phyloP scores from a whole-genome alignment of 1,139 yeast genomes.

The Hansenula sp. region DNA sequence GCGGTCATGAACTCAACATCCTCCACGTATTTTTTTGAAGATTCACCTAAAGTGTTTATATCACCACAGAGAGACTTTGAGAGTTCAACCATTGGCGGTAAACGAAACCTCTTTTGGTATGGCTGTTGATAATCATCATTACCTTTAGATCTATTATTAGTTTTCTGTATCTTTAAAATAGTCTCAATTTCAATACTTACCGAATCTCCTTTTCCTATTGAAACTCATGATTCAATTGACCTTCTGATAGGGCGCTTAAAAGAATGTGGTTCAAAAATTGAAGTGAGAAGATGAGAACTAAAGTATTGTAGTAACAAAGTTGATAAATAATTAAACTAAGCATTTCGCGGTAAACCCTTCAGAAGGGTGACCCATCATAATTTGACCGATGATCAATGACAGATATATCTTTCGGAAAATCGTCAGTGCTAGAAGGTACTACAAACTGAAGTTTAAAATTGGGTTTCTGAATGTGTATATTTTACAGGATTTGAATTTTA shows the following conservation, averaged over 20 bases:
- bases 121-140: conserved; percentile 15
- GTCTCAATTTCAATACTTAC: conserved; percentile 9
- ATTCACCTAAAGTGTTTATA: conserved; percentile 64
- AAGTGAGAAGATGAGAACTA: too few species aligned
- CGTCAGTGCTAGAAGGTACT: too few species aligned
- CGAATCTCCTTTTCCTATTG: conserved; percentile 22
- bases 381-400: too few species aligned
- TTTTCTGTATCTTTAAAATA: not conserved
- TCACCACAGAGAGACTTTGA: conserved; percentile 44
- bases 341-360: not conserved
- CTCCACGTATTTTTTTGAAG: conserved; percentile 52
- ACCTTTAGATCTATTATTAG: conserved; percentile 6
- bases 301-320: too few species aligned
- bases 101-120: conserved; percentile 24
- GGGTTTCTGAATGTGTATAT: too few species aligned
- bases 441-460: too few species aligned
- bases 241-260: too few species aligned
- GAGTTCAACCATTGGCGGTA: conserved; percentile 36
- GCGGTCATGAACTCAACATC: conserved; percentile 65
- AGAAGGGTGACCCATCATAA: too few species aligned
- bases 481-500: not conserved
- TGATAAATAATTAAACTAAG: not conserved
- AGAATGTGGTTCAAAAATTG: too few species aligned
- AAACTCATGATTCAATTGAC: conserved; percentile 16
- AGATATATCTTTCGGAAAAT: too few species aligned